phyloP scores from a whole-genome alignment of 768 basidiomycete species.

The Sarcodon aspratus region DNA sequence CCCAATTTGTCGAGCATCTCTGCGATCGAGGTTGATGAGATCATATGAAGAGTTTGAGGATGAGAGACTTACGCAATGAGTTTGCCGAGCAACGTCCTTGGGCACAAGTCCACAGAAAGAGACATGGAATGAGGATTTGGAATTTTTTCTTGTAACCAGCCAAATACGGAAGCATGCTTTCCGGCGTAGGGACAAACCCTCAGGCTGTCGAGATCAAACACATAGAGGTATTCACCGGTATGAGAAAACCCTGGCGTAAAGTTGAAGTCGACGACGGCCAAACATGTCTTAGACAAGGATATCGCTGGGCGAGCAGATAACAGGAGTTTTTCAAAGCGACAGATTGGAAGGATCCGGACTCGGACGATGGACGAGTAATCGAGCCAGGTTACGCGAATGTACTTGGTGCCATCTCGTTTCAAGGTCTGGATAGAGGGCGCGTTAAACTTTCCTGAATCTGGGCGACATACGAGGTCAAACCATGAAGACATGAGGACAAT shows the following conservation, averaged over 20 bases:
- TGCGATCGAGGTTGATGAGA: constrained; percentile 5
- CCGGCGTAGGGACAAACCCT: constrained; percentile 45
- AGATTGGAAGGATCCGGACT: constrained; percentile 45
- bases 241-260: constrained; percentile 37
- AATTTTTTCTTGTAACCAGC: constrained; percentile 54
- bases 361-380: constrained; percentile 50
- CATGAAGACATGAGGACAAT: no score
- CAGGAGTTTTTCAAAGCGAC: constrained; percentile 44
- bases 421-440: no score
- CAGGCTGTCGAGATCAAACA: constrained; percentile 42
- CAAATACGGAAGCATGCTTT: constrained; percentile 52
- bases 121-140: constrained; percentile 20
- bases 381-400: constrained; percentile 52
- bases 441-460: no score
- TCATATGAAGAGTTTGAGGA: neutral
- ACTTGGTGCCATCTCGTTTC: neutral
- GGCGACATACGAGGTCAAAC: no score
- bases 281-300: constrained; percentile 27
- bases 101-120: constrained; percentile 37
- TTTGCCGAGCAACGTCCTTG: constrained; percentile 40
- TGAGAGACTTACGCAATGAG: constrained; percentile 36
- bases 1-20: constrained; percentile 19
- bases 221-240: constrained; percentile 50
- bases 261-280: constrained; percentile 38
- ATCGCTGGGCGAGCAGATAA: constrained; percentile 36